Base-by-base conservation (phyloP, 2,329 filamentous ascomycete genomes). In the Cladorrhinum sp. region DNA sequence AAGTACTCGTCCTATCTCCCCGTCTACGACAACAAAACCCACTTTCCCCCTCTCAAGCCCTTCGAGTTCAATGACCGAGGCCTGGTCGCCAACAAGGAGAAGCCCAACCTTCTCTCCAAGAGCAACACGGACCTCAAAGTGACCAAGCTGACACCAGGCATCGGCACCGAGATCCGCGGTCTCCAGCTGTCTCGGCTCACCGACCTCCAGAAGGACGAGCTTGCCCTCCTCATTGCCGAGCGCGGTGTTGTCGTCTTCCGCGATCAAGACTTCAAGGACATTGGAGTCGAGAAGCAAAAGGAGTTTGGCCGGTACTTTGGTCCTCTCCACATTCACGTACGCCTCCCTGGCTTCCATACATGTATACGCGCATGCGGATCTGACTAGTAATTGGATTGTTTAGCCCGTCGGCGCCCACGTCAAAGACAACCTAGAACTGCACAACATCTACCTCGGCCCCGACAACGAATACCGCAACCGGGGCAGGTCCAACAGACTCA, bases 371-470 rank as follows among this genome's bases (percentile, higher is more conserved):
- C n/a, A n/a, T n/a, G n/a, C n/a, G n/a, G n/a, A n/a, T n/a, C n/a
- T n/a, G n/a, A n/a, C n/a, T n/a, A n/a, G n/a, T n/a, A n/a, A n/a
- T n/a, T n/a, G n/a, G n/a, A n/a, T n/a, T n/a, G n/a, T n/a, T n/a
- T n/a, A 57, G 50, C 26, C 52, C 24, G 61, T 56, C 9, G 77
- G 76, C 36, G 73, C 76, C 16, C 74, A 78, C 56, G 73, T 79
- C 60, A 73, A 78, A 58, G 74, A 75, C 62, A 70, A 75, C 33
- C 69, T 78, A 10, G 77, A 80, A 64, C 71, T 79, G 54, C 76
- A 80, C 67, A 78, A 77, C 63, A 79, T 80, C 62, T 80, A 80
- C 67, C 74, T 79, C 0, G 79, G 76, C 0, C 73, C 74, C 1
- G 78, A 77, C 67, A 80, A 79, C 64, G 72, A 75, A 36, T 78